phyloP scores from a whole-genome alignment of 1,139 yeast species.

The Blastobotrys elegans region DNA sequence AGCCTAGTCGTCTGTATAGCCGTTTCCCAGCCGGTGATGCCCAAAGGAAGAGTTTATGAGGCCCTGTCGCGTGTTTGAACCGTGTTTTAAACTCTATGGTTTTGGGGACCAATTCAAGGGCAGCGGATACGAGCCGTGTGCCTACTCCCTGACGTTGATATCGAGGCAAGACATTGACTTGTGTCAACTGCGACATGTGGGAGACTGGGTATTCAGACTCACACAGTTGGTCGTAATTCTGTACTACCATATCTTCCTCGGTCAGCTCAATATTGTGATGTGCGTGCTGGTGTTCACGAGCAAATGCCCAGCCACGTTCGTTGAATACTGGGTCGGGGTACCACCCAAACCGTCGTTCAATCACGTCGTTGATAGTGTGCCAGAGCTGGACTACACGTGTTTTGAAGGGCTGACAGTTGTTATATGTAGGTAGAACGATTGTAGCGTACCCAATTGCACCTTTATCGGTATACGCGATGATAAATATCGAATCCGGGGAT shows the following conservation, averaged over 20 bases:
- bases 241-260: not conserved
- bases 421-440: not conserved
- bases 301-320: constrained; percentile 1
- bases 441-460: constrained; percentile 1
- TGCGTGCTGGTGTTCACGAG: not conserved
- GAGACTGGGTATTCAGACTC: not conserved
- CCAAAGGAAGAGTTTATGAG: constrained; percentile 6
- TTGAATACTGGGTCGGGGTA: constrained; percentile 7
- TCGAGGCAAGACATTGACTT: not conserved
- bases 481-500: not conserved
- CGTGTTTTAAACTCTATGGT: not conserved
- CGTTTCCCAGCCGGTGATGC: constrained; percentile 2
- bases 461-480: not conserved
- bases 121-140: not conserved
- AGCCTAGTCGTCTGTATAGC: not conserved
- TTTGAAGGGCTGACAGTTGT: not conserved
- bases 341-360: constrained; percentile 4
- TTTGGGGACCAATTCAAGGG: not conserved
- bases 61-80: not conserved
- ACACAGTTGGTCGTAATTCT: not conserved
- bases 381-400: not conserved
- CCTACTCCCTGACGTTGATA: constrained; percentile 6
- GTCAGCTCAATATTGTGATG: constrained; percentile 1
- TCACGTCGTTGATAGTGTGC: not conserved
- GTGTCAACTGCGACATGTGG: constrained; percentile 1